Evolutionary conservation across 768 basidiomycete genomes (phyloP), one percentile per base, ranked within the genome.

Genomic region (Pleurotus giganteus): DNA sequence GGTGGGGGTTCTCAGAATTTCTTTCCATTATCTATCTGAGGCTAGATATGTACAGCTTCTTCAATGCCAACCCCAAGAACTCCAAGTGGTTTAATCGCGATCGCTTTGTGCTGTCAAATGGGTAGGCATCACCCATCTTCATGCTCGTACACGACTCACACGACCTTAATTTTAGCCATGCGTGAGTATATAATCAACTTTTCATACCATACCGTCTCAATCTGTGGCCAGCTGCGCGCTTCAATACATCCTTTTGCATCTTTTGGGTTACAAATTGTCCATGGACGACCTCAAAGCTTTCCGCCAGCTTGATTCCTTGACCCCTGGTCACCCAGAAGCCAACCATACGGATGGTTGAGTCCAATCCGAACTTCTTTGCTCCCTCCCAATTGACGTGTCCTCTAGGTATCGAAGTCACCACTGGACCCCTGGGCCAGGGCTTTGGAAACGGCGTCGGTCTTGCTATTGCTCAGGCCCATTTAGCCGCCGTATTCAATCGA

Each of bases 1-100:
- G 84, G 93, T 86, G 62, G 32, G 29, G 28, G 23, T 7, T n/a
- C 21, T 26, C 15, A 46, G 58, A 46, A 62, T 19, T 19, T 29
- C 31, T 36, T 17, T 46, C 44, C 21, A 24, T 4, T 27, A 36
- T 34, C 5, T 12, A 13, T 21, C 27, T 12, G 17, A n/a, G 17
- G 27, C 4, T 11, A 15, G 17, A 41, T 41, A 4, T 42, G 7
- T 28, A 42, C 17, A 91, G 90, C 17, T 91, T 94, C 80, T 70
- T 97, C 75, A 89, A 89, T 60, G 86, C 87, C 64, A 95, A 94
- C 74, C 90, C 94, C 47, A 86, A 85, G 70, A 88, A 80, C 76
- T 85, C 94, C 37, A 87, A 91, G 71, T 96, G 93, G 94, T 89
- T 88, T 75, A 96, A 95, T 75, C 88, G 95, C 58, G 94, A 97